Evolutionary conservation across 2,329 filamentous ascomycete genomes (phyloP).

Genomic region (Aspergillus ochraceus): DNA sequence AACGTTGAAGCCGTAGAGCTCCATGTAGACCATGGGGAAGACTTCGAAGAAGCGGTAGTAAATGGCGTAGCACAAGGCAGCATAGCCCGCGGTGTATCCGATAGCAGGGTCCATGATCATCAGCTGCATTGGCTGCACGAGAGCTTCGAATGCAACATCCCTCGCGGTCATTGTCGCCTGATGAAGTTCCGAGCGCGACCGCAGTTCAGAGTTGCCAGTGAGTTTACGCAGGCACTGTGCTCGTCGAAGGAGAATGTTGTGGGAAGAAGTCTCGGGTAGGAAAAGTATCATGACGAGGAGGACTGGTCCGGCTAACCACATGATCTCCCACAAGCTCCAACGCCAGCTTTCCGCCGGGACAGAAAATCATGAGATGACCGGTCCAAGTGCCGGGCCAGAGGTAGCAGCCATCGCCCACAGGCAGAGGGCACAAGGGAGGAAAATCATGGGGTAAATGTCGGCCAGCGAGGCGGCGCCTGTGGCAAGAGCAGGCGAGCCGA

Average conservation of each 20-base stretch:
- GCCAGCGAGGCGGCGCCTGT: slow-evolving; percentile 51
- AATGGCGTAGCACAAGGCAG: slow-evolving; percentile 55
- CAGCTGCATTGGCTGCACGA: slow-evolving; percentile 60
- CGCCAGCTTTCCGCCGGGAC: slow-evolving; percentile 44
- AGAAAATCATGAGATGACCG: slow-evolving; percentile 61
- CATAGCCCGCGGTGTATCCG: slow-evolving; percentile 62
- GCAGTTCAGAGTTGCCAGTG: background rate
- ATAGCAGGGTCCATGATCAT: slow-evolving; percentile 57
- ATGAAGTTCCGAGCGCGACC: slow-evolving; percentile 6
- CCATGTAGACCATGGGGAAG: slow-evolving; percentile 63
- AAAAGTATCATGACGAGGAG: slow-evolving; percentile 56
- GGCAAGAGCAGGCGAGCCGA: slow-evolving; percentile 64
- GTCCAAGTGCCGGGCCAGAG: slow-evolving; percentile 59
- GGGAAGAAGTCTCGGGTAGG: slow-evolving; percentile 62
- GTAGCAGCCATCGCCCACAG: background rate
- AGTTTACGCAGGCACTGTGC: background rate
- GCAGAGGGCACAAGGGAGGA: slow-evolving; percentile 55
- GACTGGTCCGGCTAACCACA: slow-evolving; percentile 43
- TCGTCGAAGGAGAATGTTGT: background rate
- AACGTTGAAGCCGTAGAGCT: slow-evolving; percentile 59
- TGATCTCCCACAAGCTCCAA: slow-evolving; percentile 21
- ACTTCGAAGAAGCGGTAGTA: slow-evolving; percentile 62
- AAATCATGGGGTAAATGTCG: slow-evolving; percentile 52
- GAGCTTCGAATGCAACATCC: slow-evolving; percentile 55
- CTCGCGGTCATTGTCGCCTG: slow-evolving; percentile 62